A percentile compares a stretch with the other conserved stretches of the same genome.
Conservation (phyloP, 1,284 basidiomycete genomes). For the Irpex lacteus region DNA sequence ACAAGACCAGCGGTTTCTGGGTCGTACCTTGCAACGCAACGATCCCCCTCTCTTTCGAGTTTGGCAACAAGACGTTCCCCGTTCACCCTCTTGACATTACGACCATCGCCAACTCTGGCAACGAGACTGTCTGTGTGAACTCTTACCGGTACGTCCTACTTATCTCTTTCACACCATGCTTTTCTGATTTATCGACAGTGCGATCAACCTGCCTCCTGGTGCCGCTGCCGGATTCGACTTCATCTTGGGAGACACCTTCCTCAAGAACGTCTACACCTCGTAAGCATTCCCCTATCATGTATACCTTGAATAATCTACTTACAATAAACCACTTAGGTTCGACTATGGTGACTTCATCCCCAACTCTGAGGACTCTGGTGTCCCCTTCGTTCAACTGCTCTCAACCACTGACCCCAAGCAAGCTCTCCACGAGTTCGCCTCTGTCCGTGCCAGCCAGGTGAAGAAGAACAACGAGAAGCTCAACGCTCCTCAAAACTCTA, state of each 20-base stretch:
- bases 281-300: slow-evolving; percentile 18
- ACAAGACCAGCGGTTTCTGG: slow-evolving; percentile 19
- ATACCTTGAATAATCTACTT: background rate
- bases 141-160: slow-evolving; percentile 18
- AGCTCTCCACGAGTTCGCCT: slow-evolving; percentile 21
- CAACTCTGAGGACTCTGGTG: slow-evolving; percentile 20
- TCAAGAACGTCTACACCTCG: slow-evolving; percentile 40
- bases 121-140: slow-evolving; percentile 23
- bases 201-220: slow-evolving; percentile 20
- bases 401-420: slow-evolving; percentile 18
- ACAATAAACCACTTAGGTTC: slow-evolving; percentile 26
- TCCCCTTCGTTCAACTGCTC: slow-evolving; percentile 33
- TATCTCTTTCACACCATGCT: slow-evolving; percentile 4
- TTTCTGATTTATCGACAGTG: slow-evolving; percentile 11
- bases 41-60: slow-evolving; percentile 23
- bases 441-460: slow-evolving; percentile 19
- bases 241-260: slow-evolving; percentile 38
- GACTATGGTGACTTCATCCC: slow-evolving; percentile 38
- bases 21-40: slow-evolving; percentile 25
- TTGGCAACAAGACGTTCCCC: slow-evolving; percentile 20
- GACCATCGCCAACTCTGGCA: slow-evolving; percentile 12
- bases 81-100: slow-evolving; percentile 30
- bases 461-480: slow-evolving; percentile 11
- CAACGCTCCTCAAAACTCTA: background rate
- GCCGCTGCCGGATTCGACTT: slow-evolving; percentile 25